A percentile compares a stretch with the other conserved stretches of the same genome.
phyloP scores from a whole-genome alignment of 2,329 filamentous ascomycete species.

The Pseudogymnoascus sp. region DNA sequence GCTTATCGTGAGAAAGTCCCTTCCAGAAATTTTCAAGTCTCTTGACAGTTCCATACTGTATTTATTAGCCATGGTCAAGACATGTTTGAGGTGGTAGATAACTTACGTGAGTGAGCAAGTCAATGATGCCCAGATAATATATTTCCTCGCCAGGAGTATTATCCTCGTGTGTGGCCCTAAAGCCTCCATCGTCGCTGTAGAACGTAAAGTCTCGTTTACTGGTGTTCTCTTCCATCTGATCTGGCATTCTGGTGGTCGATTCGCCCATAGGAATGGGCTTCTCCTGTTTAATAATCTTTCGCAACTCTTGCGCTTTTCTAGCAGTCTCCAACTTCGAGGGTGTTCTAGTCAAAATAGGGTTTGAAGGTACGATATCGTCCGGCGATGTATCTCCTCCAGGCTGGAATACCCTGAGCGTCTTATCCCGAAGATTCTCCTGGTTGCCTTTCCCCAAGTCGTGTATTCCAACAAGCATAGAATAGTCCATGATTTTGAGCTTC shows the following conservation, averaged over 20 bases:
- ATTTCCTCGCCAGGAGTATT: slow-evolving; percentile 80
- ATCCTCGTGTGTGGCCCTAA: slow-evolving; percentile 86
- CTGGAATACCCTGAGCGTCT: slow-evolving; percentile 89
- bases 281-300: slow-evolving; percentile 87
- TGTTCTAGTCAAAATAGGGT: slow-evolving; percentile 67
- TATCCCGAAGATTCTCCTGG: slow-evolving; percentile 83
- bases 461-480: slow-evolving; percentile 88
- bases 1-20: slow-evolving; percentile 73
- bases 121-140: slow-evolving; percentile 97
- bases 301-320: slow-evolving; percentile 80
- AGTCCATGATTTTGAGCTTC: slow-evolving; percentile 94
- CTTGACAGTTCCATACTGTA: slow-evolving; percentile 85
- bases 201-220: slow-evolving; percentile 69
- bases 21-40: slow-evolving; percentile 97
- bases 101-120: slow-evolving; percentile 92
- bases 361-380: slow-evolving; percentile 40
- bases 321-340: slow-evolving; percentile 89
- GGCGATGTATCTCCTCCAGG: slow-evolving; percentile 62
- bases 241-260: slow-evolving; percentile 76
- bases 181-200: slow-evolving; percentile 88
- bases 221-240: slow-evolving; percentile 70
- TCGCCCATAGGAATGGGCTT: slow-evolving; percentile 89
- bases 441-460: slow-evolving; percentile 88
- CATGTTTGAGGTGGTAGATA: not conserved
- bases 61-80: slow-evolving; percentile 14